Conservation (phyloP, 176 grass and related monocot genomes). For the Musa troglodytarum region DNA sequence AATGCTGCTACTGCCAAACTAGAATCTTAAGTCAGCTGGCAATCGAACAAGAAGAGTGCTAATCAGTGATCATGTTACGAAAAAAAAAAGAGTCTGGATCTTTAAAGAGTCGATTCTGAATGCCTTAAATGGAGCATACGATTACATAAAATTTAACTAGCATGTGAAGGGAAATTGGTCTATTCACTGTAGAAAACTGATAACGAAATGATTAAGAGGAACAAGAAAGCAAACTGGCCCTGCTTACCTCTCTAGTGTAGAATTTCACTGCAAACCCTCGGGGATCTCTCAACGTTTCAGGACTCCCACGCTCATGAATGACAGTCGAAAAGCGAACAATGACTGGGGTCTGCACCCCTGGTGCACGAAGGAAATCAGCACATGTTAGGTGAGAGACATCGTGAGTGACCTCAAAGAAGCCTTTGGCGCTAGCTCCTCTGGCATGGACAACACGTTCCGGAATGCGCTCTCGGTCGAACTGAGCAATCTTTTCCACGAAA, state of each 20-base stretch:
- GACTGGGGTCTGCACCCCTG: constrained; percentile 61
- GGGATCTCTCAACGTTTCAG: constrained; percentile 76
- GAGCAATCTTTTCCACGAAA: constrained; percentile 82
- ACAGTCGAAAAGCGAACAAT: constrained; percentile 83
- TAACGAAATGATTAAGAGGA: background rate
- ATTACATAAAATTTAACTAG: background rate
- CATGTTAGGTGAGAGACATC: constrained; percentile 70
- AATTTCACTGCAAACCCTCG: constrained; percentile 87
- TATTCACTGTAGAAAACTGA: background rate
- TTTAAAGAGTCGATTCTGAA: background rate
- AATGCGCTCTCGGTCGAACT: constrained; percentile 79
- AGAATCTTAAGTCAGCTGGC: background rate
- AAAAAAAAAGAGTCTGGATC: background rate
- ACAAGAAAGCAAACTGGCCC: background rate
- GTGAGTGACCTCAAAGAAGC: constrained; percentile 84
- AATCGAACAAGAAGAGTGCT: background rate
- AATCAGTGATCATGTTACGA: background rate
- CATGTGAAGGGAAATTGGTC: background rate
- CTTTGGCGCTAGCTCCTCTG: constrained; percentile 73
- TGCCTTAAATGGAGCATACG: background rate
- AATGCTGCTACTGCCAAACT: background rate
- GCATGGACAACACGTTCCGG: constrained; percentile 86
- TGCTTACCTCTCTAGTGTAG: constrained; percentile 79
- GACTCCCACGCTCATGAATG: constrained; percentile 81
- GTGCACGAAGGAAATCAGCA: constrained; percentile 80